Evolutionary conservation across 176 grass and related monocot species (phyloP).

Genomic region (Stipa capillata): DNA sequence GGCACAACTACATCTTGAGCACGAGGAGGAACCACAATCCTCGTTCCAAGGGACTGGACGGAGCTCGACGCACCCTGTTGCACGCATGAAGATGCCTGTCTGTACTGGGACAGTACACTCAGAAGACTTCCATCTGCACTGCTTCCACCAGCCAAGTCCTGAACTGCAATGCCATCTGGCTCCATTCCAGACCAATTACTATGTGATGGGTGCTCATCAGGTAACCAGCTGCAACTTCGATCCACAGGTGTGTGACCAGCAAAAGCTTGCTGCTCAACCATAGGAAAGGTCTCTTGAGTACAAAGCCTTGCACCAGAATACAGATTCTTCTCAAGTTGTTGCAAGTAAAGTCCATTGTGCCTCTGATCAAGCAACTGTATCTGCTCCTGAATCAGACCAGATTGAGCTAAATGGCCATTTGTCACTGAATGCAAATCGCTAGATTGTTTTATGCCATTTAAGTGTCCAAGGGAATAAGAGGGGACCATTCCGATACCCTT

Average conservation of each 20-base stretch:
- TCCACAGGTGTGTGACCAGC: slow-evolving; percentile 1
- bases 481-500: slow-evolving; percentile 8
- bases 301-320: not conserved
- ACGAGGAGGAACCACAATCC: slow-evolving; percentile 11
- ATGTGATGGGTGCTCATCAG: slow-evolving; percentile 13
- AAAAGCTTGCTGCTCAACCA: slow-evolving; percentile 20
- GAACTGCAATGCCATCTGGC: not conserved
- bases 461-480: slow-evolving; percentile 12
- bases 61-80: not conserved
- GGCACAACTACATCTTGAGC: not conserved
- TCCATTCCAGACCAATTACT: slow-evolving; percentile 35
- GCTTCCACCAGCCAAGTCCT: not conserved
- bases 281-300: slow-evolving; percentile 14
- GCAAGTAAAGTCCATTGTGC: slow-evolving; percentile 26
- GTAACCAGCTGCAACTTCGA: slow-evolving; percentile 25
- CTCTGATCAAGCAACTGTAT: slow-evolving; percentile 32
- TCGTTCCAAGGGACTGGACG: slow-evolving; percentile 9
- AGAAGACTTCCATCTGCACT: slow-evolving; percentile 40
- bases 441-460: slow-evolving; percentile 26
- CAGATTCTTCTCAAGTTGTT: slow-evolving; percentile 19
- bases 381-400: slow-evolving; percentile 15
- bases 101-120: slow-evolving; percentile 35
- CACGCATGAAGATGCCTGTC: slow-evolving; percentile 14
- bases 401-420: slow-evolving; percentile 1
- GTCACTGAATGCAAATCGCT: slow-evolving; percentile 20